Evolutionary conservation across 2,329 filamentous ascomycete genomes (phyloP), one percentile per base, ranked within the genome.

Genomic region (Colletotrichum lentis): DNA sequence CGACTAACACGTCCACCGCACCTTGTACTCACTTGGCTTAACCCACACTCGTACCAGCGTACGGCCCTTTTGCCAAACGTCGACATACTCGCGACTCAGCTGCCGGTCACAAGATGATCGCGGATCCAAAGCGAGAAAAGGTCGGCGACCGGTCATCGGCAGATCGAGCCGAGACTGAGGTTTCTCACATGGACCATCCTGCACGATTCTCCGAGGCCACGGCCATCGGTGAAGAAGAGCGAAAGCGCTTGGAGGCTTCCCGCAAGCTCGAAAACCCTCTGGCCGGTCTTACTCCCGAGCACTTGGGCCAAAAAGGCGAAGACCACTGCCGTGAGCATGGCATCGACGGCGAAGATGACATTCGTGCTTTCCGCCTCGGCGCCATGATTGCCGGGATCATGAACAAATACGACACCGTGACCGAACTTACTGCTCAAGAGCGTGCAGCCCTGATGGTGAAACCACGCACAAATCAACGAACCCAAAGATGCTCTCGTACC

Each of bases 381-480:
- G 88, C 88, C 53, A 81, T 87, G 63, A 81, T 89, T 64, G 86
- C 88, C 0, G 86, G 80, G 18, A 80, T 84, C 50, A 79, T 84
- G 49, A 82, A 82, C 60, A 80, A 80, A 62, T 86, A 84, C 73
- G 81, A 83, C 20, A 78, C 78, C 20, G 75, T 88, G 50, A 76
- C 82, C 14, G 85, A 83, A 7, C 79, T 92, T 56, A 88, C 83
- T 0, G 80, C 83, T 0, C 81, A 85, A 12, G 91, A 94, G 74
- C 82, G 82, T 47, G 78, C 81, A 2, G 80, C 86, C 5, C 77
- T 93, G 80, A 84, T 12, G 81, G 84, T 20, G 91, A 94, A 74
- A 83, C 85, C 47, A 85, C 84, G 1, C 84, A 91, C 73, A 88
- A 87, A 69, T 93, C 91, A 91, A 50, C 84, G 6, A 90, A 93